Evolutionary conservation across 1,284 basidiomycete species (phyloP).

Genomic region (Tilletia walkeri): DNA sequence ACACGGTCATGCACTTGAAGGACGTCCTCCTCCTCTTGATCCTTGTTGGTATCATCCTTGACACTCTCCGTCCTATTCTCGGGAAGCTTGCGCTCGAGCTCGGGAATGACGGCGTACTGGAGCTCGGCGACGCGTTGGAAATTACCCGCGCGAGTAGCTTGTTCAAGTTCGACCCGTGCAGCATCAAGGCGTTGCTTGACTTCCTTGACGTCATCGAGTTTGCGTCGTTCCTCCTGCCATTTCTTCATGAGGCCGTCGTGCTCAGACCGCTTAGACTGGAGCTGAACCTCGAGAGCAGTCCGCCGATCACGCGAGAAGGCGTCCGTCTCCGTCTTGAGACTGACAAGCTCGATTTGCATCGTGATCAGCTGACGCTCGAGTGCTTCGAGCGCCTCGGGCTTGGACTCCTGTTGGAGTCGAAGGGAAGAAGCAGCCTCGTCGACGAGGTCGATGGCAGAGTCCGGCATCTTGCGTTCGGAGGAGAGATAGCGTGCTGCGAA

Average conservation of each 20-base stretch:
- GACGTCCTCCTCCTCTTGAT: slow-evolving; percentile 12
- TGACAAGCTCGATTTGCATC: slow-evolving; percentile 79
- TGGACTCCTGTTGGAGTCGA: slow-evolving; percentile 85
- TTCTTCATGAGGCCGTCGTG: slow-evolving; percentile 63
- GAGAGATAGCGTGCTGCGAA: slow-evolving; percentile 76
- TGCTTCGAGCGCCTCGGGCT: slow-evolving; percentile 79
- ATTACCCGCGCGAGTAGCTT: slow-evolving; percentile 78
- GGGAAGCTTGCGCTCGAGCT: slow-evolving; percentile 73
- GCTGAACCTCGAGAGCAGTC: slow-evolving; percentile 64
- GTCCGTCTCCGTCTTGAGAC: slow-evolving; percentile 82
- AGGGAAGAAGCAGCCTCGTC: slow-evolving; percentile 85
- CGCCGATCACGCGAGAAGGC: slow-evolving; percentile 73
- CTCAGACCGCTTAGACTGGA: slow-evolving; percentile 25
- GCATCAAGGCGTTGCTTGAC: slow-evolving; percentile 77
- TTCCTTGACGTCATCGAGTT: slow-evolving; percentile 74
- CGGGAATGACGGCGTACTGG: slow-evolving; percentile 79
- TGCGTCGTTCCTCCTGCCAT: slow-evolving; percentile 75
- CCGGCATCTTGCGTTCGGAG: slow-evolving; percentile 19
- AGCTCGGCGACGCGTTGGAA: slow-evolving; percentile 75
- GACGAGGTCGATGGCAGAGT: slow-evolving; percentile 28
- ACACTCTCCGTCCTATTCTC: slow-evolving; percentile 58
- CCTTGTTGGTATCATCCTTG: background rate
- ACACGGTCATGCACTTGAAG: slow-evolving; percentile 78
- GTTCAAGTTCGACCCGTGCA: slow-evolving; percentile 79
- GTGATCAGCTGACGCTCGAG: slow-evolving; percentile 81